phyloP scores from a whole-genome alignment of 768 basidiomycete genomes.

The Agrocybe pediades region DNA sequence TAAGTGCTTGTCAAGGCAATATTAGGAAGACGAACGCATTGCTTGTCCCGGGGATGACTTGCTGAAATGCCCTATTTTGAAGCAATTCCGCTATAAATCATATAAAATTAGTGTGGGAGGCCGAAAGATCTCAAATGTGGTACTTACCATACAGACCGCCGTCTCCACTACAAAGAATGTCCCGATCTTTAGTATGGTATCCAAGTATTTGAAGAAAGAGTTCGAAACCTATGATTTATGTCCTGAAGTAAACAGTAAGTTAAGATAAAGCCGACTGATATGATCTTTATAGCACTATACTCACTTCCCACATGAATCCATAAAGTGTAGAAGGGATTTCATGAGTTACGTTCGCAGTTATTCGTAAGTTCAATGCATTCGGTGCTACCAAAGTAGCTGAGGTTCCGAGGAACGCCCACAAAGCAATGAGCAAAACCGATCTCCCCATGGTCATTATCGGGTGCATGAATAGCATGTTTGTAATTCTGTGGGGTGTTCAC shows the following conservation, averaged over 20 bases:
- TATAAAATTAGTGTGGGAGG: neutral
- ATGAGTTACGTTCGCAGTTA: constrained; percentile 28
- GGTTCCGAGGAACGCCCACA: neutral
- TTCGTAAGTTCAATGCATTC: constrained; percentile 28
- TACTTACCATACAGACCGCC: constrained; percentile 39
- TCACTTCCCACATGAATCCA: constrained; percentile 38
- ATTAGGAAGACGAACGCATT: constrained; percentile 27
- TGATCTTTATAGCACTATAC: neutral
- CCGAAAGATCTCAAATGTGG: neutral
- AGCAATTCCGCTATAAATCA: constrained; percentile 34
- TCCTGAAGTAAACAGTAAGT: constrained; percentile 20
- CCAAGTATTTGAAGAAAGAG: neutral
- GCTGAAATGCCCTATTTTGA: constrained; percentile 63
- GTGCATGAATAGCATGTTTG: neutral
- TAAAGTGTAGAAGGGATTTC: constrained; percentile 31
- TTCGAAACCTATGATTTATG: constrained; percentile 30
- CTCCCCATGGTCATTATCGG: neutral
- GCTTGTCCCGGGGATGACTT: constrained; percentile 48
- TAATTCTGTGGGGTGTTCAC: too few species aligned
- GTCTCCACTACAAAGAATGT: constrained; percentile 29
- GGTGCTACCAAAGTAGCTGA: constrained; percentile 22
- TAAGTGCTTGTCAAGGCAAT: neutral
- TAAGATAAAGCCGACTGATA: neutral
- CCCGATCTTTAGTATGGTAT: neutral
- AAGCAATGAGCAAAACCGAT: neutral